Conservation (phyloP, 345 rosid genomes). For the Firmiana major region DNA sequence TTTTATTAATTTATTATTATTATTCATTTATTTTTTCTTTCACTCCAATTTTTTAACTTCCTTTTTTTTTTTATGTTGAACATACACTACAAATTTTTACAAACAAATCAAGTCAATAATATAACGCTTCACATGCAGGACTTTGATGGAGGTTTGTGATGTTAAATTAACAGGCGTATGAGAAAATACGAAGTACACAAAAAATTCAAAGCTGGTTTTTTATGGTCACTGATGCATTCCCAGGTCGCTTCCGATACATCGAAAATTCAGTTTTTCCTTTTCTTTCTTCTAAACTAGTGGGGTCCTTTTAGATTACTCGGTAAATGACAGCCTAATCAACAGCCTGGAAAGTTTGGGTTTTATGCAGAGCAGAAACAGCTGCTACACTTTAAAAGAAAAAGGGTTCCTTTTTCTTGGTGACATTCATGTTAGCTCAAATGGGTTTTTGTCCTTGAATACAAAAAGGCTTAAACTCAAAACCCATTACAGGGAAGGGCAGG, state of each 20-base stretch:
- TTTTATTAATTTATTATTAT: not conserved
- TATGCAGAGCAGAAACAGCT: constrained; percentile 15
- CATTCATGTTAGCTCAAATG: constrained; percentile 25
- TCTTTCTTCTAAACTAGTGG: constrained; percentile 27
- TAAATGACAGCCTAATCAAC: constrained; percentile 74
- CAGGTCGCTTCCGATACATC: not conserved
- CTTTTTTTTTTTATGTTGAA: not conserved
- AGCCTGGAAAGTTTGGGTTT: constrained; percentile 76
- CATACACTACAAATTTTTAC: no score
- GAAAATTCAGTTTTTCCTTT: not conserved
- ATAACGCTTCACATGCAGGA: constrained; percentile 1
- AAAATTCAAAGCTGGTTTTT: not conserved
- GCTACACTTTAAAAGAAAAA: constrained; percentile 29
- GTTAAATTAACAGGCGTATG: not conserved
- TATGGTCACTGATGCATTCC: not conserved
- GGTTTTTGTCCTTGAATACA: constrained; percentile 22
- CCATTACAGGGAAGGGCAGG: constrained; percentile 11
- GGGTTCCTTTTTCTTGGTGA: constrained; percentile 30
- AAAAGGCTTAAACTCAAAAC: not conserved
- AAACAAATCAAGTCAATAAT: not conserved
- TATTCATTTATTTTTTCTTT: no score
- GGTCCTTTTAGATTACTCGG: constrained; percentile 30
- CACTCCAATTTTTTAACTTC: not conserved
- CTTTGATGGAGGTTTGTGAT: constrained; percentile 20
- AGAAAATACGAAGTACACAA: not conserved